Base-by-base conservation (phyloP, 2,329 filamentous ascomycete genomes). In the Dothidotthia symphoricarpi region DNA sequence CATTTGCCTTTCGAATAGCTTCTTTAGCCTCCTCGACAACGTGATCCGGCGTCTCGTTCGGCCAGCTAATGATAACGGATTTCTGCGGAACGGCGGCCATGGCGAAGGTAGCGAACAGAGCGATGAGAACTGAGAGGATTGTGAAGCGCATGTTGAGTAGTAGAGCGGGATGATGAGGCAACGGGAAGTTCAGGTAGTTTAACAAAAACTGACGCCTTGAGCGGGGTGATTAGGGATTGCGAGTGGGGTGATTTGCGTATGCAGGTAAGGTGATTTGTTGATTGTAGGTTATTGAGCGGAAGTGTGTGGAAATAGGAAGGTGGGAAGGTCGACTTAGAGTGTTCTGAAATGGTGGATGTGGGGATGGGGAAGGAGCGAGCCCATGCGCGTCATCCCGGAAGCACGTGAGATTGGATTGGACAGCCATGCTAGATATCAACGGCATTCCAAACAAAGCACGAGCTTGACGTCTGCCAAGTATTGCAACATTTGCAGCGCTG, bases 11-110 rank as follows among this genome's bases (percentile, higher is more conserved):
- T 35, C 74, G 68, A 55, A 95, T 82, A 2, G 80, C 78, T 28
- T 83, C 69, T 73, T 85, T 93, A 29, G 87, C 88, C 39, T 85
- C 68, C 15, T 81, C 71, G 22, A 95, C 66, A 24, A 94, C 71
- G 24, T 73, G 75, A 47, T 84, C 72, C 14, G 88, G 83, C 54
- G 82, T 85, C 31, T 80, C 75, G 34, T 82, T 72, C 16, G 85
- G 81, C 61, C 88, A 95, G 59, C 78, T 87, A 57, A 96, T 75
- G 54, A 96, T 82, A 48, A 94, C 81, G 24, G 81, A 79, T 67
- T 88, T 87, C 61, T 82, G 77, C 1, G 71, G 68, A 33, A 68
- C 57, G 15, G 74, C 72, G 39, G 84, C 83, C 55, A 86, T 76
- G 45, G 79, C 81, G 43, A 81, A 64, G 19, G 75, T 74, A 46